phyloP scores from a whole-genome alignment of 306 rosid genomes.

The Castanea crenata region DNA sequence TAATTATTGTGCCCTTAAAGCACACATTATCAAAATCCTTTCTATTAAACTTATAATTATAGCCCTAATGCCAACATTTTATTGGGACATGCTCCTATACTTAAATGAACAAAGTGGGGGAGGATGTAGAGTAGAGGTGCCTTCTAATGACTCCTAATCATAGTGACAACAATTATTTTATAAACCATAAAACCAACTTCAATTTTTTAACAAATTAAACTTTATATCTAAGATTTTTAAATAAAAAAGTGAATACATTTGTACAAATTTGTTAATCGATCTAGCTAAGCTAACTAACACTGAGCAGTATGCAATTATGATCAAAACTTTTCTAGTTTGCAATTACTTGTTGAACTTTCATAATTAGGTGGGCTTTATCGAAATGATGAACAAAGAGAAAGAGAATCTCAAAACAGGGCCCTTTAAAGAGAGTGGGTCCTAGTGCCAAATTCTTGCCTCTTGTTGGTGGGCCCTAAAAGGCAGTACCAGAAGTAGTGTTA shows the following conservation, averaged over 20 bases:
- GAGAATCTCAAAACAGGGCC: constrained; percentile 35
- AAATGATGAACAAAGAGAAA: constrained; percentile 4
- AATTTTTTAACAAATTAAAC: no score
- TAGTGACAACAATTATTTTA: background rate
- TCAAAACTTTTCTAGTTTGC: background rate
- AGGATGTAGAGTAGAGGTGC: background rate
- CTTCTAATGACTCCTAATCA: background rate
- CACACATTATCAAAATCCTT: no score
- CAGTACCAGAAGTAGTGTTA: constrained; percentile 10
- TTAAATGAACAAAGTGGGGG: no score
- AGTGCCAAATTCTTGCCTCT: constrained; percentile 7
- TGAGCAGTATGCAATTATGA: background rate
- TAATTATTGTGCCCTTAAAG: no score
- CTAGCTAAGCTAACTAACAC: background rate
- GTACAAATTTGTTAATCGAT: background rate
- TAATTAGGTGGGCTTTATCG: background rate
- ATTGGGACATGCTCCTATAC: no score
- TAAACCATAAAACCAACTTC: no score
- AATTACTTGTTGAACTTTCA: background rate
- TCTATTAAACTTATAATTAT: no score
- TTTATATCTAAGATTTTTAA: no score
- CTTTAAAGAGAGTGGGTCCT: constrained; percentile 20
- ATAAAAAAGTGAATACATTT: background rate
- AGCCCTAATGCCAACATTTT: no score
- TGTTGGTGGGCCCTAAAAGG: constrained; percentile 29